Percentiles rank a stretch among this genome's conserved stretches.
Conservation (phyloP, 768 basidiomycete species). For the Boletus rubroflammeus region DNA sequence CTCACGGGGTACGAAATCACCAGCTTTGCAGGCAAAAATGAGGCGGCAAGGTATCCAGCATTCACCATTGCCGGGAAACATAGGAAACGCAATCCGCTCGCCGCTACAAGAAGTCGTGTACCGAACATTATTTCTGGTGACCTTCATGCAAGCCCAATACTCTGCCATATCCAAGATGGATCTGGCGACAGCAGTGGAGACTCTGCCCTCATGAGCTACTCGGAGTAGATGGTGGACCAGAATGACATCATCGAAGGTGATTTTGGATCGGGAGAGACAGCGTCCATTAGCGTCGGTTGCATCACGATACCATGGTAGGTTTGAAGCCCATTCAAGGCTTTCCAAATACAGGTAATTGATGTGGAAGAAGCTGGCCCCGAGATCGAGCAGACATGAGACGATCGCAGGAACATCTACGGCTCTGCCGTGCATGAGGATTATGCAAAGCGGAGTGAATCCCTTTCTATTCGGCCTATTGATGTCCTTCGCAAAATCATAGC, state of each 20-base stretch:
- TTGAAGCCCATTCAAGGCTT: background rate
- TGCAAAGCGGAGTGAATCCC: background rate
- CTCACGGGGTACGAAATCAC: background rate
- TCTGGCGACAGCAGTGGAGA: background rate
- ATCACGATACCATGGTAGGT: background rate
- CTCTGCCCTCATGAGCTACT: background rate
- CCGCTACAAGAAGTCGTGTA: background rate
- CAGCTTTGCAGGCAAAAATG: background rate
- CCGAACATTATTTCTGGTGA: background rate
- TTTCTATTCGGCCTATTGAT: background rate
- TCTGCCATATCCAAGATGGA: background rate
- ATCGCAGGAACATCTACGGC: background rate
- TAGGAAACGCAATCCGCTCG: background rate
- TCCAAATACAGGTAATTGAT: background rate
- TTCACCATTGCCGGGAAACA: background rate
- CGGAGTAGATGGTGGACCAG: background rate
- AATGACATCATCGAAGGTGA: background rate
- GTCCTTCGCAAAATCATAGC: background rate
- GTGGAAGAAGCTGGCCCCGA: background rate
- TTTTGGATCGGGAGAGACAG: background rate
- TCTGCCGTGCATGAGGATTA: background rate
- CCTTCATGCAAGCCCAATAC: background rate
- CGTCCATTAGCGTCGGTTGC: background rate
- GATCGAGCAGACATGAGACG: background rate
- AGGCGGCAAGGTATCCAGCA: background rate